Evolutionary conservation across 176 grass and related monocot genomes (phyloP).

Genomic region (Musa beccarii): DNA sequence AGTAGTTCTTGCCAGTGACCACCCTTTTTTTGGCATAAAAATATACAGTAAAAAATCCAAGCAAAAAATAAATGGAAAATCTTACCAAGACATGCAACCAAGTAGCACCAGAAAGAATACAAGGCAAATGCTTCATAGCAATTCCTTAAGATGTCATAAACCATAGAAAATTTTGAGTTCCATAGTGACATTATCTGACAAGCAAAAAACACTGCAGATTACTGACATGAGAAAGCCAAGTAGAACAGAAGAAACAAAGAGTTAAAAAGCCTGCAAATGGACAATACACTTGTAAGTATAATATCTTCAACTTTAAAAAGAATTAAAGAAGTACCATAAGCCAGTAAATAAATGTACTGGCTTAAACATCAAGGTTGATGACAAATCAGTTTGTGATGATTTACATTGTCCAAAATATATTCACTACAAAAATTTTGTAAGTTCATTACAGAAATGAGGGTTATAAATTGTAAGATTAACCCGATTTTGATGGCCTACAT

Average conservation of each 20-base stretch:
- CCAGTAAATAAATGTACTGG: not conserved
- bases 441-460: no score
- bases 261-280: not conserved
- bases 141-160: slow-evolving; percentile 86
- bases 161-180: slow-evolving; percentile 51
- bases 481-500: no score
- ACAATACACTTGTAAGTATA: not conserved
- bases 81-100: slow-evolving; percentile 84
- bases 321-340: not conserved
- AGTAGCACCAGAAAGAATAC: slow-evolving; percentile 75
- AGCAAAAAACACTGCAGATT: not conserved
- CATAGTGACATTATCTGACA: slow-evolving; percentile 76
- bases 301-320: not conserved
- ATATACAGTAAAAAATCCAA: not conserved
- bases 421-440: no score
- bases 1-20: not conserved
- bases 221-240: not conserved
- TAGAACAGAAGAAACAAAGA: not conserved
- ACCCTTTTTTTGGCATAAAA: not conserved
- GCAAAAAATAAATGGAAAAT: not conserved
- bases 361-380: no score
- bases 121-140: slow-evolving; percentile 93
- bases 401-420: no score
- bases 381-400: no score
- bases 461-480: no score